These are phyloP conservation scores for Saccharum officinarum DNA, from an alignment of 176 grass and related monocot genomes.

Conservation along the genomic window DNA sequence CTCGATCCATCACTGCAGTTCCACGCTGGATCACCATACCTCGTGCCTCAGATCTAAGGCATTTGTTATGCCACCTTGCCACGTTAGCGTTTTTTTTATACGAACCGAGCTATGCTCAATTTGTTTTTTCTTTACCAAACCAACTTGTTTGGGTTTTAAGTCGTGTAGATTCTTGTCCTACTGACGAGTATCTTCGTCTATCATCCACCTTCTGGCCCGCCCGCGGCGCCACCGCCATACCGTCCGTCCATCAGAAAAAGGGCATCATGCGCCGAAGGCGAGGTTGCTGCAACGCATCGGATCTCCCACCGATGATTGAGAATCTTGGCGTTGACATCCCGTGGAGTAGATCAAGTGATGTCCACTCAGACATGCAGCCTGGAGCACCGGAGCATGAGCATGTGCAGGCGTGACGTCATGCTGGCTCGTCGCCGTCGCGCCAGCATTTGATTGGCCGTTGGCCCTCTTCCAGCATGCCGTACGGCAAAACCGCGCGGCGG, in stretches of 20 bases:
- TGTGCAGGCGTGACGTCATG: neutral
- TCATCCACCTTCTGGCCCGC: too few species aligned
- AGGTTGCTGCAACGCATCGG: neutral
- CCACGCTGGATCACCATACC: neutral
- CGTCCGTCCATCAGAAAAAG: neutral
- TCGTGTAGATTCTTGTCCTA: neutral
- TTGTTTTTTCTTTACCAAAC: neutral
- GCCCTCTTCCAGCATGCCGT: neutral
- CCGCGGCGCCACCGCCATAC: neutral
- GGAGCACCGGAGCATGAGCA: neutral
- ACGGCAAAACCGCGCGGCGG: neutral
- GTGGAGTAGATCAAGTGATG: neutral
- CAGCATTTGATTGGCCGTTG: neutral
- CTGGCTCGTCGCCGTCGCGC: neutral
- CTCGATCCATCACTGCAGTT: neutral
- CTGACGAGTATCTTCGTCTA: neutral
- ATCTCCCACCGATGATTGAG: too few species aligned
- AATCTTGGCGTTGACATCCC: conserved; percentile 12
- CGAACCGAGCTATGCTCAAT: neutral
- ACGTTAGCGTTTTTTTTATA: neutral
- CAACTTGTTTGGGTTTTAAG: neutral
- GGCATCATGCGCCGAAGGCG: neutral
- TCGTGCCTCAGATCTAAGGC: neutral
- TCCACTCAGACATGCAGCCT: neutral
- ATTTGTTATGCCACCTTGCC: neutral